Evolutionary conservation across 192 early-diverging fungal genomes (phyloP).

Genomic region (Entomortierella beljakovae): DNA sequence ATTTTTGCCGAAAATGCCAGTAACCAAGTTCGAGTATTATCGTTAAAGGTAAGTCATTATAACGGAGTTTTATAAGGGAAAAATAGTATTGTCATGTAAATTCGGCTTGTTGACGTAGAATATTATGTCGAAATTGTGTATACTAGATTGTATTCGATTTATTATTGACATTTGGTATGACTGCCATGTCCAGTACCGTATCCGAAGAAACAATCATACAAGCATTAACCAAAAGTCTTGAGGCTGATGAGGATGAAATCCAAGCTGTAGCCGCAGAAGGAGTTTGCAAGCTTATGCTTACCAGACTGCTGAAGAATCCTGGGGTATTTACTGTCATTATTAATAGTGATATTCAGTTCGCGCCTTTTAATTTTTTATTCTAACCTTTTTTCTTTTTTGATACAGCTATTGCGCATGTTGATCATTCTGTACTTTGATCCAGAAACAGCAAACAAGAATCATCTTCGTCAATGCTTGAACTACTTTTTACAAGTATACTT

Average conservation of each 20-base stretch:
- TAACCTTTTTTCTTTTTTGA: not conserved
- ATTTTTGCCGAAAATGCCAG: slow-evolving; percentile 62
- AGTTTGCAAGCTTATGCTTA: slow-evolving; percentile 76
- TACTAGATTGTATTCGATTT: slow-evolving; percentile 73
- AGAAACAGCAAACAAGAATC: slow-evolving; percentile 70
- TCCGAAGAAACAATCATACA: slow-evolving; percentile 58
- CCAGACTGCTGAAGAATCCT: slow-evolving; percentile 52
- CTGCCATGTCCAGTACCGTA: slow-evolving; percentile 52
- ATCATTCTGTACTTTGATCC: slow-evolving; percentile 89
- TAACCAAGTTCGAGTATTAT: slow-evolving; percentile 71
- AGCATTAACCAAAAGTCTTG: slow-evolving; percentile 65
- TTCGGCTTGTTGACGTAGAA: no score
- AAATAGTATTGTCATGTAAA: not conserved
- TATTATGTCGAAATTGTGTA: not conserved
- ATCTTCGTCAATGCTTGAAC: slow-evolving; percentile 85
- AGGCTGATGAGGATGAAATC: slow-evolving; percentile 65
- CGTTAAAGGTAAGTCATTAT: slow-evolving; percentile 70
- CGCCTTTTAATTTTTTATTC: not conserved
- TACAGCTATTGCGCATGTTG: slow-evolving; percentile 76
- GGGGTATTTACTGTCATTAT: slow-evolving; percentile 34
- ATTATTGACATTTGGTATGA: slow-evolving; percentile 66
- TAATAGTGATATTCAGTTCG: not conserved
- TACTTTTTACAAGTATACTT: slow-evolving; percentile 92
- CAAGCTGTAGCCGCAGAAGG: slow-evolving; percentile 84
- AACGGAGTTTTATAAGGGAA: not conserved